Evolutionary conservation across 208 protist genomes (phyloP).

Genomic region (Herpetomonas samuelpessoai): DNA sequence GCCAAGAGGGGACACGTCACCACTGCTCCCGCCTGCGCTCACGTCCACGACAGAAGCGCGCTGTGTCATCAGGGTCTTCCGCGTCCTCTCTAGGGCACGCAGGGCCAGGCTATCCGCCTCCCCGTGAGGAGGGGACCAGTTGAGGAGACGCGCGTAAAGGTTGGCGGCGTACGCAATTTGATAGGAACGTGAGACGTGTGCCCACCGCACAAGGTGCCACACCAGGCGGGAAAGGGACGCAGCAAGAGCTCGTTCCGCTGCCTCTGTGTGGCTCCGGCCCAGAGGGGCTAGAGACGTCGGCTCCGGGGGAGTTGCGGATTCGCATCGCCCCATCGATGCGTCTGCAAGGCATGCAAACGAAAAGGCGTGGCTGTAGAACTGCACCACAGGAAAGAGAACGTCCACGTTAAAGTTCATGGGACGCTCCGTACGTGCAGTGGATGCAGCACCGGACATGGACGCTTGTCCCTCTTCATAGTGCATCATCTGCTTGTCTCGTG

Average conservation of each 20-base stretch:
- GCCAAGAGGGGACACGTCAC: no score
- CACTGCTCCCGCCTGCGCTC: neutral
- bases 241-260: neutral
- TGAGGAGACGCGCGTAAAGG: slow-evolving; percentile 11
- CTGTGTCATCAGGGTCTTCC: neutral
- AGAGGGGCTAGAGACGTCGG: no score
- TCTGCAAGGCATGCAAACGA: neutral
- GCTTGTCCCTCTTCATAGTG: neutral
- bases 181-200: slow-evolving; percentile 4
- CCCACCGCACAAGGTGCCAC: slow-evolving; percentile 1
- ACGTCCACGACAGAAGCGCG: neutral
- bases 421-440: neutral
- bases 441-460: neutral
- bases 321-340: no score
- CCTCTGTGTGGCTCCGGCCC: neutral
- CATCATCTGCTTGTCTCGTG: neutral
- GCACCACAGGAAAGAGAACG: slow-evolving; percentile 9
- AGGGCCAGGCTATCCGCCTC: neutral
- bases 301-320: no score
- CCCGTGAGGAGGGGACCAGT: neutral
- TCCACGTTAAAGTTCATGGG: slow-evolving; percentile 12
- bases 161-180: slow-evolving; percentile 8
- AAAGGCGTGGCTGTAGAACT: neutral
- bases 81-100: neutral
- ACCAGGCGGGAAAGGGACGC: slow-evolving; percentile 1